These are phyloP conservation scores for Candida nitratophila DNA, from an alignment of 805 yeast species.

Conservation along the genomic window DNA sequence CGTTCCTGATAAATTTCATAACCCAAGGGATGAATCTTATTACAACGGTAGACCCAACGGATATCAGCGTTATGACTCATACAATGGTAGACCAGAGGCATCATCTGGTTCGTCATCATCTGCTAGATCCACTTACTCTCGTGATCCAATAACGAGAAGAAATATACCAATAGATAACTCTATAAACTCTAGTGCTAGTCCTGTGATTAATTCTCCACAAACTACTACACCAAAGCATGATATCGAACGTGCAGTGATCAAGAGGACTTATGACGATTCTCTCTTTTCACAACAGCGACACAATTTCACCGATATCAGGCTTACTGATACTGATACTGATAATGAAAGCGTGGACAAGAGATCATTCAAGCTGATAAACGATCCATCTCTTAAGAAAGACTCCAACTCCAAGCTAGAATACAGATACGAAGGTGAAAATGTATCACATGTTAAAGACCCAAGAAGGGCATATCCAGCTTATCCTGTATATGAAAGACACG, in stretches of 20 bases:
- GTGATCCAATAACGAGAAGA: too few species aligned
- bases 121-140: too few species aligned
- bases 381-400: slow-evolving; percentile 40
- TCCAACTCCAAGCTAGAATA: neutral
- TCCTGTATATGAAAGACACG: slow-evolving; percentile 8
- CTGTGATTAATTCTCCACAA: too few species aligned
- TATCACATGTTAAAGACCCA: slow-evolving; percentile 31
- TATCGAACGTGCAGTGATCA: neutral
- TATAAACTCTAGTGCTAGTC: too few species aligned
- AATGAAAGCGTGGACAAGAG: too few species aligned
- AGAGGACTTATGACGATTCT: slow-evolving; percentile 10
- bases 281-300: slow-evolving; percentile 15
- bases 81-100: too few species aligned
- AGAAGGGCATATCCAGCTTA: slow-evolving; percentile 29
- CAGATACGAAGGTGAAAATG: neutral
- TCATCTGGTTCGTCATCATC: too few species aligned
- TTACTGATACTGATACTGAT: slow-evolving; percentile 3
- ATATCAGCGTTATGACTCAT: too few species aligned
- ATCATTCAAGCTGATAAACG: slow-evolving; percentile 41
- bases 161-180: too few species aligned
- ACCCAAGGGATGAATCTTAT: too few species aligned
- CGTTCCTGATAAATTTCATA: too few species aligned
- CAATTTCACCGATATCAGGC: slow-evolving; percentile 1
- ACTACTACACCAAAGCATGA: neutral
- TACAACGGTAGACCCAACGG: too few species aligned